These are phyloP conservation scores for Trichoderma sp. DNA, from an alignment of 2,329 filamentous ascomycete species.

Conservation along the genomic window DNA sequence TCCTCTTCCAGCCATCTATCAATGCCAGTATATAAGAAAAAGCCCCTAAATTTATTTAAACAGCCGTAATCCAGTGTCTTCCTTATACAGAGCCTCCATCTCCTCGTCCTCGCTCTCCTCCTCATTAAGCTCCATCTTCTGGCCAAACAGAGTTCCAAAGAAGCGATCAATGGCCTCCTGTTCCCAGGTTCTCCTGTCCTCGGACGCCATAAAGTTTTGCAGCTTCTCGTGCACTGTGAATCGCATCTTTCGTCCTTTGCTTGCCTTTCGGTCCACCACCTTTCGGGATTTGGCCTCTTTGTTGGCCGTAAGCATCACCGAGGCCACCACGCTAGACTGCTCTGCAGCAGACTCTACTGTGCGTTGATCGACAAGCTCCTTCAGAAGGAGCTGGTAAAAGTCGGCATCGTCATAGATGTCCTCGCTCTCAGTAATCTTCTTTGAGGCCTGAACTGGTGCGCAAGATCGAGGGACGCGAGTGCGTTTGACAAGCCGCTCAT, in stretches of 20 bases:
- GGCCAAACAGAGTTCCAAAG: conserved; percentile 72
- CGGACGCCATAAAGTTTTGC: conserved; percentile 95
- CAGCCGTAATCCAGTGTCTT: conserved; percentile 52
- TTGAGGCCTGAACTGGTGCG: conserved; percentile 64
- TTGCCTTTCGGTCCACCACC: conserved; percentile 87
- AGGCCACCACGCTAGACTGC: conserved; percentile 46
- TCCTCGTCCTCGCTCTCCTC: conserved; percentile 50
- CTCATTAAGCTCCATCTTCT: conserved; percentile 64
- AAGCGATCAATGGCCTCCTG: conserved; percentile 73
- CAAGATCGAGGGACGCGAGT: conserved; percentile 73
- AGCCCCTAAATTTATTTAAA: conserved; percentile 37
- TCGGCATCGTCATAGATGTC: conserved; percentile 87
- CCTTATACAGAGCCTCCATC: conserved; percentile 51
- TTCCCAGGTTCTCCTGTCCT: conserved; percentile 79
- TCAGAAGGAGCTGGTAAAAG: conserved; percentile 90
- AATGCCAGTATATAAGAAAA: neutral
- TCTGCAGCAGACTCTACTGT: conserved; percentile 62
- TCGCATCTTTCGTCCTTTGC: conserved; percentile 89
- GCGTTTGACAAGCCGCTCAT: conserved; percentile 63
- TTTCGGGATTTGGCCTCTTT: conserved; percentile 78
- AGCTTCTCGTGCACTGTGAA: conserved; percentile 96
- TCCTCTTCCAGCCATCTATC: neutral
- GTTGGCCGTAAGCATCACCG: conserved; percentile 63
- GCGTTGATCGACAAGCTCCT: conserved; percentile 88
- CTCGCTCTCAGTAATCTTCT: conserved; percentile 54